Base-by-base conservation (phyloP, 1,139 yeast species). In the Kurtzmaniella quercitrusa region DNA sequence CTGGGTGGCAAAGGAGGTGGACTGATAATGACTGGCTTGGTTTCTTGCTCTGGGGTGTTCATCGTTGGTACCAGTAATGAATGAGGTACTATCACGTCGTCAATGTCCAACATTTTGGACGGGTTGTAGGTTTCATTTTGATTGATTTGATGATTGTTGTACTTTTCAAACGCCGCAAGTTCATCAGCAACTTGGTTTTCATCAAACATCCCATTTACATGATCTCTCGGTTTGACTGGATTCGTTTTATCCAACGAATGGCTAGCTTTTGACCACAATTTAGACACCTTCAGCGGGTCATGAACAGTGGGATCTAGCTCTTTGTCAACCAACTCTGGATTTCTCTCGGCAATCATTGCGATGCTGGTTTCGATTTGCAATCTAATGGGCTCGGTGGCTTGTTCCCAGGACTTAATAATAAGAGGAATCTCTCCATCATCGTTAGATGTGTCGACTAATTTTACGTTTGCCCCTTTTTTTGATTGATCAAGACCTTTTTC, bases 301-400 rank as follows among this genome's bases (percentile, higher is more conserved):
- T 61, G 54, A 40, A 65, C 69, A 37, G 57, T 54, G 27, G 58
- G 66, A 44, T 62, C 62, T 12, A 69, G 62, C 33, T 66, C 71
- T 37, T 54, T 43, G 40, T 68, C 62, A 3, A 64, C 37, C 14
- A 62, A 49, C 6, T 65, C 68, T 0, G 71, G 69, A n/a, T 64
- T 59, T 41, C 62, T 66, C 27, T 59, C 50, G 46, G 58, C 59
- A 7, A 69, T 57, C 4, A 61, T 51, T 10, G 56, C 48, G 3
- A 69, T 55, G 38, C 73, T 58, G 0, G 73, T 62, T 44, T 72
- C 77, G 14, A 75, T 55, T 42, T 68, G 71, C 39, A 55, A 52
- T 52, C 65, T 60, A 23, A 59, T 61, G 1, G 66, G 64, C 15
- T 65, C 67, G 43, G 55, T 53, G 11, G 58, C 48, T 7, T 51